Base-by-base conservation (phyloP, 2,329 filamentous ascomycete genomes). In the Hirsutella thompsonii region DNA sequence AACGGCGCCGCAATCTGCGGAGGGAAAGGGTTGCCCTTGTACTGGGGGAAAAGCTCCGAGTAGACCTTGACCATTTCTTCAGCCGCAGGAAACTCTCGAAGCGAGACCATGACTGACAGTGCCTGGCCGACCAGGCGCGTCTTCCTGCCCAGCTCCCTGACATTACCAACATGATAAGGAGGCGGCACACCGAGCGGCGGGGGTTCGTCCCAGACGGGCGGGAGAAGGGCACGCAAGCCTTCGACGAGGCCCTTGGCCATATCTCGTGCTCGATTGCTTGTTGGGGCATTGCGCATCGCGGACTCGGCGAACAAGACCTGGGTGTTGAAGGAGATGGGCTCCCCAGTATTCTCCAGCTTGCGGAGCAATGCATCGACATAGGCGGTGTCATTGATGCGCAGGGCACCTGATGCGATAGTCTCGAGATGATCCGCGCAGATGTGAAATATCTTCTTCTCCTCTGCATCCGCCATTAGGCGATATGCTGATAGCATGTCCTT, bases 1-100 rank as follows among this genome's bases (percentile, higher is more conserved):
- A 90, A 59, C 8, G 79, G 70, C 38, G 69, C 68, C 19, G 84
- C 60, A 41, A 89, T 60, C 14, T 63, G 57, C 3, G 76, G 59
- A 0, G 79, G 74, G 14, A 73, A 46, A 9, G 62, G 54, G 13
- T 53, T 42, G 36, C 46, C 44, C 35, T 58, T 48, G 28, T 55
- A 51, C 16, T 60, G 45, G 1, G 61, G 60, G 21, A 68, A 60
- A 18, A 64, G 50, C 36, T 58, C 56, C 23, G 61, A 58, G 50
- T 76, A 83, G 38, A 73, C 54, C 23, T 70, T 61, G 47, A 80
- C 68, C 5, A 86, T 60, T 41, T 74, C 61, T 45, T 71, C 60
- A 14, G 74, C 72, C 5, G 79, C 73, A 5, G 75, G 61, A 36
- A 70, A 71, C 23, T 69, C 61, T 21, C 59, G 53, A 19, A 61